These are phyloP conservation scores for Diplocarpon rosae DNA, from an alignment of 2,329 filamentous ascomycete species.

Conservation along the genomic window DNA sequence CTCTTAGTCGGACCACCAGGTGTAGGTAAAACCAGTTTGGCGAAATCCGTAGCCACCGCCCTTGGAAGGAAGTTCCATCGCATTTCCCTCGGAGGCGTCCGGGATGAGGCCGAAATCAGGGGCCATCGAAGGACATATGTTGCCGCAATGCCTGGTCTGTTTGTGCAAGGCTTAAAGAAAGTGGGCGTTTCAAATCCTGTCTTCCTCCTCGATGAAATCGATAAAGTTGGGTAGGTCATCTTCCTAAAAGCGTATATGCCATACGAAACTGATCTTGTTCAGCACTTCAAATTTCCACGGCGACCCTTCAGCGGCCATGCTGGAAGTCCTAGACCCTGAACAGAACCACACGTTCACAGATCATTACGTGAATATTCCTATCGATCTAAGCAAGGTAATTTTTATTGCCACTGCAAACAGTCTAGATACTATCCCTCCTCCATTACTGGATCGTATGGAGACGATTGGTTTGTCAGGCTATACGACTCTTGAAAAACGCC, in stretches of 20 bases:
- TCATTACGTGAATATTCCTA: conserved; percentile 91
- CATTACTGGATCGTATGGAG: conserved; percentile 93
- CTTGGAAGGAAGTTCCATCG: conserved; percentile 93
- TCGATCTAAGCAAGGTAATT: conserved; percentile 90
- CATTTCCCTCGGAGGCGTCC: conserved; percentile 88
- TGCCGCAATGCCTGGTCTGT: conserved; percentile 93
- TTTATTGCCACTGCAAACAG: conserved; percentile 97
- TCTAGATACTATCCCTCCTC: conserved; percentile 88
- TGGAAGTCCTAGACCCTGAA: conserved; percentile 93
- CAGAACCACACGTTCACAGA: conserved; percentile 93
- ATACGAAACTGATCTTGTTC: not conserved
- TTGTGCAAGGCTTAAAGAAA: conserved; percentile 90
- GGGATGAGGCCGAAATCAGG: conserved; percentile 93
- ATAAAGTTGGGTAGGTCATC: conserved; percentile 59
- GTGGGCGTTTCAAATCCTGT: conserved; percentile 93
- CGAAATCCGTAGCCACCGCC: conserved; percentile 83
- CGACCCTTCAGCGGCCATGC: conserved; percentile 92
- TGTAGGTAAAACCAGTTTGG: conserved; percentile 90
- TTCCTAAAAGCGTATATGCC: not conserved
- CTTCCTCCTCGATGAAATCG: conserved; percentile 92
- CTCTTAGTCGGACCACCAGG: conserved; percentile 88
- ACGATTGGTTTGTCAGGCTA: conserved; percentile 89
- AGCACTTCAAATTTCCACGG: conserved; percentile 76
- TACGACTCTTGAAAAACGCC: conserved; percentile 91
- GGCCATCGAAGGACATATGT: conserved; percentile 94